These are phyloP conservation scores for Solanum appendiculatum DNA, from an alignment of 257 asterid genomes.

Conservation along the genomic window DNA sequence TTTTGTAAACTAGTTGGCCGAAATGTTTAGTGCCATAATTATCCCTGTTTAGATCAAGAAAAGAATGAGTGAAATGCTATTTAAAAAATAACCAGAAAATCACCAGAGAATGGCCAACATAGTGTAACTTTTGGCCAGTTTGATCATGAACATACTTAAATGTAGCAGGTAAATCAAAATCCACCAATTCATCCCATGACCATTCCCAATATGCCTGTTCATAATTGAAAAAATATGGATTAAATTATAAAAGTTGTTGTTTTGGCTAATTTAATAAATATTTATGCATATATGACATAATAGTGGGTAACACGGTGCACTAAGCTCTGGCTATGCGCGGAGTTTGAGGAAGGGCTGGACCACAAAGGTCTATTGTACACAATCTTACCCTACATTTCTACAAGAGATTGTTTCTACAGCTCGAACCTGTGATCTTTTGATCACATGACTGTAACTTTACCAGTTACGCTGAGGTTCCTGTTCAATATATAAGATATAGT, in stretches of 20 bases:
- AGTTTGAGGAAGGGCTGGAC: fast-evolving
- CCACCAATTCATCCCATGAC: slow-evolving; percentile 85
- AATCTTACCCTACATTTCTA: not conserved
- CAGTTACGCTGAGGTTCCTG: fast-evolving
- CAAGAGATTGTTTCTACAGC: not conserved
- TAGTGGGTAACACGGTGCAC: not conserved
- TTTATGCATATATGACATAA: no score
- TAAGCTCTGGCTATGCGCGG: not conserved
- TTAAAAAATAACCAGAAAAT: not conserved
- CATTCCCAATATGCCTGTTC: slow-evolving; percentile 60
- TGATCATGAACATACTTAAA: slow-evolving; percentile 37
- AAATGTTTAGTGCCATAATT: no score
- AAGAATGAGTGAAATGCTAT: no score
- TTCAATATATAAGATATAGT: not conserved
- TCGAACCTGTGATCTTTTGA: no score
- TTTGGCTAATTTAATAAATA: not conserved
- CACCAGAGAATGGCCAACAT: slow-evolving; percentile 82
- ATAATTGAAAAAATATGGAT: not conserved
- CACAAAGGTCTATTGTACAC: not conserved
- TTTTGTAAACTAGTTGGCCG: not conserved
- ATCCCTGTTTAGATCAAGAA: not conserved
- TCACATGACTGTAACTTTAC: not conserved
- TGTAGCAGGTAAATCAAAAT: slow-evolving; percentile 50
- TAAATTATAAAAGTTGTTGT: not conserved
- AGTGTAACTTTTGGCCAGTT: slow-evolving; percentile 59